A percentile compares a stretch with the other conserved stretches of the same genome.
These are phyloP conservation scores for Oleoguttula mirabilis DNA, from an alignment of 495 filamentous ascomycete species.

Conservation along the genomic window DNA sequence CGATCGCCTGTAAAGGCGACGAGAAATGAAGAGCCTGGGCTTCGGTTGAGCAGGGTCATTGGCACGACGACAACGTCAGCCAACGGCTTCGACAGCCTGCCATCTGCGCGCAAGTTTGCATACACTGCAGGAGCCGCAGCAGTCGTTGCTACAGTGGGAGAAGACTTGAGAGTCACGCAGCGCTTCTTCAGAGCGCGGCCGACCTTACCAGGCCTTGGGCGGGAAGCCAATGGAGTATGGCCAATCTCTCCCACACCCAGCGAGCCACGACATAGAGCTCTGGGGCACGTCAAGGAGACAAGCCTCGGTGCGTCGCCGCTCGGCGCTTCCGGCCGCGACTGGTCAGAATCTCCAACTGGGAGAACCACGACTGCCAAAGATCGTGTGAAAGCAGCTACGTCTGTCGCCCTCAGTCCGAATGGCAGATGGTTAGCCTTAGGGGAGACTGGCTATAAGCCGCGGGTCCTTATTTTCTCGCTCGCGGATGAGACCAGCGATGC, in stretches of 20 bases:
- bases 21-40: slow-evolving; percentile 12
- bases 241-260: slow-evolving; percentile 29
- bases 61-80: slow-evolving; percentile 76
- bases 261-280: slow-evolving; percentile 48
- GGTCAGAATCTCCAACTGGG: slow-evolving; percentile 35
- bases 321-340: slow-evolving; percentile 13
- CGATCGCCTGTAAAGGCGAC: slow-evolving; percentile 10
- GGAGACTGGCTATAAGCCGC: slow-evolving; percentile 88
- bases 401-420: slow-evolving; percentile 80
- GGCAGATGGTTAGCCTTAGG: slow-evolving; percentile 82
- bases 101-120: slow-evolving; percentile 60
- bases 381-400: slow-evolving; percentile 91
- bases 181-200: slow-evolving; percentile 85
- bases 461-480: slow-evolving; percentile 80
- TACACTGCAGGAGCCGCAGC: slow-evolving; percentile 90
- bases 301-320: slow-evolving; percentile 28
- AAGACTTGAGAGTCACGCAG: slow-evolving; percentile 58
- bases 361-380: slow-evolving; percentile 78
- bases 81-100: slow-evolving; percentile 73
- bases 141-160: slow-evolving; percentile 72
- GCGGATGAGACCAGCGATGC: slow-evolving; percentile 64
- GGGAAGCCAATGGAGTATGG: slow-evolving; percentile 22
- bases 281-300: slow-evolving; percentile 45
- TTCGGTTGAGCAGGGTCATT: slow-evolving; percentile 43
- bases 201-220: slow-evolving; percentile 51